Conservation (phyloP, 345 rosid species). For the Rubroshorea leprosula region DNA sequence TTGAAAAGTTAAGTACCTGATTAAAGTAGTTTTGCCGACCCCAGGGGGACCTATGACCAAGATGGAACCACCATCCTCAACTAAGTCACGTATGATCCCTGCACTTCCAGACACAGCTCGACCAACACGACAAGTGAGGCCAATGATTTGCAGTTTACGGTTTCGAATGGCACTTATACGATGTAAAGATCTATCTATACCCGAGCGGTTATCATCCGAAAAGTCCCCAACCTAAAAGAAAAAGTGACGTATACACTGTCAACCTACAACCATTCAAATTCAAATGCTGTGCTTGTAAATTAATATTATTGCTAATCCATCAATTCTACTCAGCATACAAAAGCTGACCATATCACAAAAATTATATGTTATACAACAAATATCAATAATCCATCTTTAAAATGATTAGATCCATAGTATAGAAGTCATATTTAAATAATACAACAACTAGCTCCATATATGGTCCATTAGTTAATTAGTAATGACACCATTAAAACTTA, state of each 20-base stretch:
- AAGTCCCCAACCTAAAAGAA: constrained; percentile 79
- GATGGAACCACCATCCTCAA: constrained; percentile 84
- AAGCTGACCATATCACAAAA: not conserved
- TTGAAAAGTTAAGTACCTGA: constrained; percentile 45
- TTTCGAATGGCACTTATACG: constrained; percentile 95
- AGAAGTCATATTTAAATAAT: not conserved
- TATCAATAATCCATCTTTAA: no score
- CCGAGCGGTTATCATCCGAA: constrained; percentile 91
- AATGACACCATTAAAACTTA: no score
- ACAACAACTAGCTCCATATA: not conserved
- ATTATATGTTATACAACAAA: not conserved
- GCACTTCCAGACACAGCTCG: constrained; percentile 91
- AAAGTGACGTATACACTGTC: not conserved
- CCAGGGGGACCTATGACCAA: constrained; percentile 95
- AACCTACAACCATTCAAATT: not conserved
- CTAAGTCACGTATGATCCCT: constrained; percentile 69
- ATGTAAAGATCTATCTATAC: constrained; percentile 83
- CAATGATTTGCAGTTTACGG: constrained; percentile 79
- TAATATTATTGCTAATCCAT: not conserved
- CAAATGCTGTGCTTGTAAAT: not conserved
- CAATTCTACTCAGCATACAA: not conserved
- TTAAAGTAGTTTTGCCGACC: constrained; percentile 95
- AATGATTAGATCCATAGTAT: no score
- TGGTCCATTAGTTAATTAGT: not conserved
- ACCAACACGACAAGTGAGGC: constrained; percentile 94